Percentiles rank a stretch among this genome's conserved stretches.
Evolutionary conservation across 345 rosid species (phyloP).

Genomic region (Leavenworthia alabamica): DNA sequence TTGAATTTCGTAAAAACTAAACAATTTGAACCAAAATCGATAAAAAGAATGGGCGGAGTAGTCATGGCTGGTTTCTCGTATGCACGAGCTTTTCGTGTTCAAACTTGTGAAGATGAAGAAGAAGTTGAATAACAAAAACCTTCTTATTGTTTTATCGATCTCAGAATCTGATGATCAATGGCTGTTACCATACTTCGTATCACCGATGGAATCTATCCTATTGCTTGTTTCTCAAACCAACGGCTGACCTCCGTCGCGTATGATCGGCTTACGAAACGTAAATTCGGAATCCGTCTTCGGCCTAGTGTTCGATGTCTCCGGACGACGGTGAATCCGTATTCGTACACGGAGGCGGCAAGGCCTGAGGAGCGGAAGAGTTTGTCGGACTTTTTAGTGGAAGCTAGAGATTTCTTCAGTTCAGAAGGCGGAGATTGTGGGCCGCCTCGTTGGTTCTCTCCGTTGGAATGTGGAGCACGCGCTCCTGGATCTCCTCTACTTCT

Average conservation of each 20-base stretch:
- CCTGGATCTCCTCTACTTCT: conserved; percentile 53
- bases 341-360: conserved; percentile 10
- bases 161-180: neutral
- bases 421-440: conserved; percentile 47
- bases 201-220: conserved; percentile 20
- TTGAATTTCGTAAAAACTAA: neutral
- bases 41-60: too few species aligned
- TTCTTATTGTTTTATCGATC: neutral
- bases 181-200: conserved; percentile 7
- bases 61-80: too few species aligned
- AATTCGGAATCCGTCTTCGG: neutral
- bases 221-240: neutral
- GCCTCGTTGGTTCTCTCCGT: conserved; percentile 73
- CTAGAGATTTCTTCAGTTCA: conserved; percentile 31
- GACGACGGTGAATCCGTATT: conserved; percentile 22
- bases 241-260: neutral
- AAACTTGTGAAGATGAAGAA: conserved; percentile 10
- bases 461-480: conserved; percentile 34
- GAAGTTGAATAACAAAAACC: neutral
- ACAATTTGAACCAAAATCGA: conserved; percentile 1
- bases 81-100: conserved; percentile 24
- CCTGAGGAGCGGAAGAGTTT: conserved; percentile 34
- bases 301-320: too few species aligned
- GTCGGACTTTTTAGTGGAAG: conserved; percentile 35
- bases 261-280: neutral